Percentiles rank a stretch among this genome's conserved stretches.
phyloP scores from a whole-genome alignment of 257 asterid genomes.

The Phtheirospermum japonicum region DNA sequence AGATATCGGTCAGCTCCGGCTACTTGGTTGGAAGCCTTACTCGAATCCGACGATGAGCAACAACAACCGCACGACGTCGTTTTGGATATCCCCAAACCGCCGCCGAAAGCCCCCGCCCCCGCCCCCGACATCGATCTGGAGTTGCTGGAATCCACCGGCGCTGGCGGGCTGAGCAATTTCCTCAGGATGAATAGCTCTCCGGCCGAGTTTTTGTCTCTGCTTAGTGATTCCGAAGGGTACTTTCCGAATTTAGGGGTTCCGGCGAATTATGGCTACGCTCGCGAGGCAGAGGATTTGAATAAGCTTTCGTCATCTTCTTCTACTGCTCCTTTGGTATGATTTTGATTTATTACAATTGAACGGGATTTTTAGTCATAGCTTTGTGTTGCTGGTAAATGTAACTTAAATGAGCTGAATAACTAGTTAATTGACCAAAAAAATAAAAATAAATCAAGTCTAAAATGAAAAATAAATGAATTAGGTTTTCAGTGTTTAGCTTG shows the following conservation, averaged over 20 bases:
- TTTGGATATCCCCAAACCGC: conserved; percentile 45
- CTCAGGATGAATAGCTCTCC: conserved; percentile 92
- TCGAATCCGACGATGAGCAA: conserved; percentile 67
- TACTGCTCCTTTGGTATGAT: conserved; percentile 41
- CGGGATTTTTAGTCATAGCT: neutral
- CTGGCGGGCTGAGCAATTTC: conserved; percentile 59
- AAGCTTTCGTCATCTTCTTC: conserved; percentile 35
- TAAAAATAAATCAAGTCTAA: neutral
- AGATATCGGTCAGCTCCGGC: conserved; percentile 89
- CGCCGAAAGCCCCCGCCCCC: conserved; percentile 23
- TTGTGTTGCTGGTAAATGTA: neutral
- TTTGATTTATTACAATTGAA: neutral
- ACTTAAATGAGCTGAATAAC: neutral
- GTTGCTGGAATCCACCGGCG: conserved; percentile 51
- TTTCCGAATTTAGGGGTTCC: conserved; percentile 67
- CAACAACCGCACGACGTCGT: conserved; percentile 36
- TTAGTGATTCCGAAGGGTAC: conserved; percentile 49
- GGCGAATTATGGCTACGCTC: conserved; percentile 48
- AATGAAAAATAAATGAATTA: neutral
- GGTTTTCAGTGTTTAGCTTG: conserved; percentile 1
- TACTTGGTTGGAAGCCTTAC: conserved; percentile 87
- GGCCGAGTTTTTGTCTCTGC: conserved; percentile 66
- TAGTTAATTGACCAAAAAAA: neutral
- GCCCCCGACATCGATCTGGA: conserved; percentile 55
- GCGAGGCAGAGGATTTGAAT: conserved; percentile 61